Evolutionary conservation across 2,329 filamentous ascomycete genomes (phyloP).

Genomic region (Fonsecaea nubica): DNA sequence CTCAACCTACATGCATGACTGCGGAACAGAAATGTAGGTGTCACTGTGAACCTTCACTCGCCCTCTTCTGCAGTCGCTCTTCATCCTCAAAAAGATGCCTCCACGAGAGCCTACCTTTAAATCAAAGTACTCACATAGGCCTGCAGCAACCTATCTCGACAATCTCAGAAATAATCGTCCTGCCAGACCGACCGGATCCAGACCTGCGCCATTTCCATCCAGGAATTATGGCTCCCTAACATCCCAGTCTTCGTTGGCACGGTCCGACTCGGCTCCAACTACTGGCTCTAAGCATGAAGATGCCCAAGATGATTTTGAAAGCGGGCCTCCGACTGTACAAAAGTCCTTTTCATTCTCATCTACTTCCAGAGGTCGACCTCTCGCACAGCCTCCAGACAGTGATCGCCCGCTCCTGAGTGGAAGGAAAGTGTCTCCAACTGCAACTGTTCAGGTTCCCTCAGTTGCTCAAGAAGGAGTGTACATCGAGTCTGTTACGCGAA

Average conservation of each 20-base stretch:
- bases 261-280: slow-evolving; percentile 39
- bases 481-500: slow-evolving; percentile 60
- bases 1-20: slow-evolving; percentile 55
- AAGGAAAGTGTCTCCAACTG: slow-evolving; percentile 48
- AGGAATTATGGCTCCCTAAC: slow-evolving; percentile 25
- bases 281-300: slow-evolving; percentile 7
- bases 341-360: slow-evolving; percentile 30
- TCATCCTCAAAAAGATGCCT: slow-evolving; percentile 19
- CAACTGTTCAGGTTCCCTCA: slow-evolving; percentile 43
- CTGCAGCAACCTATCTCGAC: slow-evolving; percentile 63
- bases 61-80: not conserved
- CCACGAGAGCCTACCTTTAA: slow-evolving; percentile 35
- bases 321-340: slow-evolving; percentile 21
- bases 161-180: slow-evolving; percentile 65
- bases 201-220: slow-evolving; percentile 58
- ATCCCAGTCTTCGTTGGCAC: slow-evolving; percentile 25
- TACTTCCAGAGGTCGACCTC: slow-evolving; percentile 44
- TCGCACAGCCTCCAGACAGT: slow-evolving; percentile 48
- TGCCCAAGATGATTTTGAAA: slow-evolving; percentile 4
- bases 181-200: slow-evolving; percentile 64
- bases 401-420: slow-evolving; percentile 42
- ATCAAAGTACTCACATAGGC: slow-evolving; percentile 37
- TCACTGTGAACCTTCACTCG: slow-evolving; percentile 24
- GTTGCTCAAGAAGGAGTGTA: slow-evolving; percentile 55
- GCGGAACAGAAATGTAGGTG: slow-evolving; percentile 55